phyloP scores from a whole-genome alignment of 768 basidiomycete genomes.

The Pisolithus orientalis region DNA sequence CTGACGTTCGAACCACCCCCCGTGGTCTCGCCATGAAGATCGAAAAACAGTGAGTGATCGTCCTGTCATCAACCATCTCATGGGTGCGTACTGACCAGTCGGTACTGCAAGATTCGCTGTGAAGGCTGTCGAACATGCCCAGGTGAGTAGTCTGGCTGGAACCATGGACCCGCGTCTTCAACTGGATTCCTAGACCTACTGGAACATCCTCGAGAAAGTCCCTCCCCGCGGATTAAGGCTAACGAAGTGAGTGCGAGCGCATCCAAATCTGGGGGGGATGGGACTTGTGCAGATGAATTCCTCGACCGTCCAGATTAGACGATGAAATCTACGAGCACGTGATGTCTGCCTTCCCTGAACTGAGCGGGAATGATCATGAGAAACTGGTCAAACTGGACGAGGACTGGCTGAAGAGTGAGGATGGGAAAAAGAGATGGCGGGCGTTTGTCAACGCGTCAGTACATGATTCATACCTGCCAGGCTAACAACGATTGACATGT shows the following conservation, averaged over 20 bases:
- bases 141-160: constrained; percentile 46
- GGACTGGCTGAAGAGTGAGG: constrained; percentile 83
- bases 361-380: constrained; percentile 41
- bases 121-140: constrained; percentile 93
- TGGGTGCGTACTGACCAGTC: constrained; percentile 5
- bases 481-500: not conserved
- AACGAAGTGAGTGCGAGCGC: constrained; percentile 56
- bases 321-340: constrained; percentile 86
- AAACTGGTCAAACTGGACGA: constrained; percentile 66
- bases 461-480: not conserved
- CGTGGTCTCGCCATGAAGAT: constrained; percentile 46
- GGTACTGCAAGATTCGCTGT: constrained; percentile 39
- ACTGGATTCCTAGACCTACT: constrained; percentile 66
- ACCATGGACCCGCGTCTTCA: constrained; percentile 1
- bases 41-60: constrained; percentile 82
- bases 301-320: constrained; percentile 52
- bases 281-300: constrained; percentile 8
- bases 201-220: constrained; percentile 85
- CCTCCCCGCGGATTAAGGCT: constrained; percentile 69
- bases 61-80: not conserved
- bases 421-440: constrained; percentile 89
- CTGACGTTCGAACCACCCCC: too few species aligned
- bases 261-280: not conserved
- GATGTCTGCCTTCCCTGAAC: constrained; percentile 76
- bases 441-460: constrained; percentile 73